Conservation (phyloP, 75 land plant species). For the Pinus albicaulis region DNA sequence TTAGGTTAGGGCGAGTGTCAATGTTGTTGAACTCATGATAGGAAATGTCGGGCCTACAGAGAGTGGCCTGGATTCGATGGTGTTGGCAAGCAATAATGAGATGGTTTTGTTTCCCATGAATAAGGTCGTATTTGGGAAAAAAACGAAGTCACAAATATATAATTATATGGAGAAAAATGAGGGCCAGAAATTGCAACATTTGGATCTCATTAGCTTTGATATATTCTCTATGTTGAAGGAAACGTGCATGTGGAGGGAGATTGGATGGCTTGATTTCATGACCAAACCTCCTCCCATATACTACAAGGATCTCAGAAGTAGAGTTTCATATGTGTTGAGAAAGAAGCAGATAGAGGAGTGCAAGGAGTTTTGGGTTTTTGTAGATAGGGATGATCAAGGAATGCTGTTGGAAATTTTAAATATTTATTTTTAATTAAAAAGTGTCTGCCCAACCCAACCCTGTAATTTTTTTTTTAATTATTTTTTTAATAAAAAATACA, state of each 20-base stretch:
- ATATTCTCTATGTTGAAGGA: constrained; percentile 78
- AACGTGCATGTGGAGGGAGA: constrained; percentile 57
- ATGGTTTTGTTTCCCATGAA: constrained; percentile 83
- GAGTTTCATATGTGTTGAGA: constrained; percentile 65
- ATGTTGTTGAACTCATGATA: constrained; percentile 85
- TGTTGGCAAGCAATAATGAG: constrained; percentile 25
- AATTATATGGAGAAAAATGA: constrained; percentile 94
- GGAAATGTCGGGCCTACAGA: constrained; percentile 91
- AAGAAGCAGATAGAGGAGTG: constrained; percentile 87
- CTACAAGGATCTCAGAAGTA: constrained; percentile 59
- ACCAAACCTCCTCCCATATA: constrained; percentile 90
- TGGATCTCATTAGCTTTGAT: constrained; percentile 73
- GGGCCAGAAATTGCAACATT: constrained; percentile 91
- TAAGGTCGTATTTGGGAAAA: constrained; percentile 92
- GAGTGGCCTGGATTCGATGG: constrained; percentile 87
- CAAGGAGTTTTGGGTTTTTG: constrained; percentile 87
- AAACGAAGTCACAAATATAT: constrained; percentile 91
- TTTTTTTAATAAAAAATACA: too few relatives aligned
- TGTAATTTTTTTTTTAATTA: too few relatives aligned
- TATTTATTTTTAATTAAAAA: too few relatives aligned
- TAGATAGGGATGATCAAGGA: constrained; percentile 96
- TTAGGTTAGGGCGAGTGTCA: too few relatives aligned
- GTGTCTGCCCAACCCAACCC: too few relatives aligned
- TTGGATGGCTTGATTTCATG: constrained; percentile 97
- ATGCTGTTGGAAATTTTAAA: constrained; percentile 90